Percentiles rank a stretch among this genome's conserved stretches.
Evolutionary conservation across 2,329 filamentous ascomycete genomes (phyloP).

Genomic region (Ceratocystis cacaofunesta): DNA sequence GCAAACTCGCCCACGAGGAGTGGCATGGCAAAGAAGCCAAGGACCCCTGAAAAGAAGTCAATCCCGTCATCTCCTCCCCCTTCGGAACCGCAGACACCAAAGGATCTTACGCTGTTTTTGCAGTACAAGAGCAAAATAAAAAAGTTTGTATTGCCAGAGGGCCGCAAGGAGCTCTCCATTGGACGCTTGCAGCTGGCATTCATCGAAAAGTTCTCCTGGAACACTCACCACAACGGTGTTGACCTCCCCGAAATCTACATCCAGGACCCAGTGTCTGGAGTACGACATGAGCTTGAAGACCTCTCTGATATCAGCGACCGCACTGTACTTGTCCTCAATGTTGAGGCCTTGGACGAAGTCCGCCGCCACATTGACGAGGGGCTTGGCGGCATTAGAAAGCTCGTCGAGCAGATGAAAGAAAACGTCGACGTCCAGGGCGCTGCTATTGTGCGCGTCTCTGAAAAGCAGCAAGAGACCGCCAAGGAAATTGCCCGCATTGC

Average conservation of each 20-base stretch:
- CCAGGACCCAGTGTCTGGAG: conserved; percentile 84
- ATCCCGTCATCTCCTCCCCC: conserved; percentile 37
- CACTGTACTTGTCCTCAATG: conserved; percentile 84
- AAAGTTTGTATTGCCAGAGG: conserved; percentile 80
- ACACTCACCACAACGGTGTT: conserved; percentile 81
- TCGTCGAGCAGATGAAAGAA: conserved; percentile 76
- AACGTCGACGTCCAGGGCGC: conserved; percentile 70
- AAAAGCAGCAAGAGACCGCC: conserved; percentile 76
- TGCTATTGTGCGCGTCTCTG: conserved; percentile 72
- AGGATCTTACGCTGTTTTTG: conserved; percentile 83
- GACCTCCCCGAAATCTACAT: conserved; percentile 97
- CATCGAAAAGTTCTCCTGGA: conserved; percentile 99
- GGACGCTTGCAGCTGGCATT: conserved; percentile 86
- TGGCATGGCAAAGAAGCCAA: conserved; percentile 18
- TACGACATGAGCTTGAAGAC: conserved; percentile 94
- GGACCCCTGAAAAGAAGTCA: conserved; percentile 13
- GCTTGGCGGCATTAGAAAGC: conserved; percentile 59
- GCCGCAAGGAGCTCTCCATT: conserved; percentile 69
- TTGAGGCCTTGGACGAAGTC: conserved; percentile 87
- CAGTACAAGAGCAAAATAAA: conserved; percentile 97
- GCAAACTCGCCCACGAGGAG: background rate
- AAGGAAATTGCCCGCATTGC: conserved; percentile 63
- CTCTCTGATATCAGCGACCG: conserved; percentile 85
- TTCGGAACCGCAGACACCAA: conserved; percentile 48
- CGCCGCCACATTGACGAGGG: conserved; percentile 94